Base-by-base conservation (phyloP, 768 basidiomycete genomes). In the Clitopilus passeckerianus region DNA sequence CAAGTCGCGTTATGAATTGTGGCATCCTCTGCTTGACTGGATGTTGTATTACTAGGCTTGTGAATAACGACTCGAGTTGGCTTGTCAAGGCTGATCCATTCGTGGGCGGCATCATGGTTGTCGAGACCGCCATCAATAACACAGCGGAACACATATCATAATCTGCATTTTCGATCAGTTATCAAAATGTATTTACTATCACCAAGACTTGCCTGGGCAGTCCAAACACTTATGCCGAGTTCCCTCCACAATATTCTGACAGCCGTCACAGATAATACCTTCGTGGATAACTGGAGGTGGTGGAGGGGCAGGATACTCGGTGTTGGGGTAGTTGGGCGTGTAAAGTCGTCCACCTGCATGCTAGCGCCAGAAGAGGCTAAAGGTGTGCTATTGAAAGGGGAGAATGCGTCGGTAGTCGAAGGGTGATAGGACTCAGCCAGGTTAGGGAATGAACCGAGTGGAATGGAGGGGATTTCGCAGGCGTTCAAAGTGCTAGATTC, bases 191-290 rank as follows among this genome's bases (percentile, higher is more conserved):
- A n/a, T n/a, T n/a, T n/a, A n/a, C n/a, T n/a, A n/a, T n/a, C n/a
- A n/a, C n/a, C 14, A n/a, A 34, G 52, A 71, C 79, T 56, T 67
- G 90, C 89, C 79, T 53, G 79, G 76, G 69, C 91, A 93, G 63
- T 91, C 87, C 20, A 91, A 71, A 66, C 92, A 94, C 71, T 93
- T 94, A 70, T 91, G 86, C 46, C 93, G 79, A 57, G 85, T 68
- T 10, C 91, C 92, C 58, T 80, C 73, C 37, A 93, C 77, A 3
- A 71, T 79, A 20, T 71, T 63, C 5, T 78, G 63, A 70, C 92
- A 95, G 15, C 64, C 65, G 69, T 94, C 89, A 69, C 92, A 95
- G 8, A 77, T 52, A n/a, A 91, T 73, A 27, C 80, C 80, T 33
- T 55, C 67, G 68, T 91, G 89, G 37, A 86, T 69, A n/a, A 77